Conservation (phyloP, 2,329 filamentous ascomycete genomes). For the Penicillium sp. region DNA sequence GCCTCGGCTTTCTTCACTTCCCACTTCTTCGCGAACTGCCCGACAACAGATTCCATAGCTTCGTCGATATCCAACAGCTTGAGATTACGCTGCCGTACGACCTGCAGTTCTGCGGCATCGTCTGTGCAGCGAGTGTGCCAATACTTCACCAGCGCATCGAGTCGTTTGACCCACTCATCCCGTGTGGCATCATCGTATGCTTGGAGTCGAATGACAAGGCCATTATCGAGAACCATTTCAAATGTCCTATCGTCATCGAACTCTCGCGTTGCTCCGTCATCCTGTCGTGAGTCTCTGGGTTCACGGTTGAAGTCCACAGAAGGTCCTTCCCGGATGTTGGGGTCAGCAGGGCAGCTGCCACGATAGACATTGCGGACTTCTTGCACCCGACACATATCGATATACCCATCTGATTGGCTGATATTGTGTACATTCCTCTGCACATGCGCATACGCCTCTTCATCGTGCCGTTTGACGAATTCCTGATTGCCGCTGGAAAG, state of each 20-base stretch:
- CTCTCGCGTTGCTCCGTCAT: slow-evolving; percentile 55
- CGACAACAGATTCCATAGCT: slow-evolving; percentile 63
- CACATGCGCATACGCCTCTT: slow-evolving; percentile 59
- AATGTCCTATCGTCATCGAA: slow-evolving; percentile 60
- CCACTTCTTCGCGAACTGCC: slow-evolving; percentile 67
- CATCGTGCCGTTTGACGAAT: slow-evolving; percentile 53
- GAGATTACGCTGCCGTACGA: slow-evolving; percentile 59
- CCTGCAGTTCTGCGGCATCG: slow-evolving; percentile 60
- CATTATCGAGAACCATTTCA: slow-evolving; percentile 62
- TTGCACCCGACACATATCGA: slow-evolving; percentile 59
- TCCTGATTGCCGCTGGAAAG: slow-evolving; percentile 50
- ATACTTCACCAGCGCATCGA: slow-evolving; percentile 59
- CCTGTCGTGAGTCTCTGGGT: slow-evolving; percentile 45
- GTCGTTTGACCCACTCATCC: slow-evolving; percentile 61
- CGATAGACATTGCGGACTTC: slow-evolving; percentile 57
- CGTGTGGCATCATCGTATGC: slow-evolving; percentile 58
- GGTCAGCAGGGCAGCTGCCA: slow-evolving; percentile 55
- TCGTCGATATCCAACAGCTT: slow-evolving; percentile 63
- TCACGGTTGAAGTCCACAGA: slow-evolving; percentile 58
- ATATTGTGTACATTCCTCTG: slow-evolving; percentile 60
- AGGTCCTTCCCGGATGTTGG: slow-evolving; percentile 52
- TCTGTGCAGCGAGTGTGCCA: slow-evolving; percentile 59
- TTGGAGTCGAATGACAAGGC: slow-evolving; percentile 61
- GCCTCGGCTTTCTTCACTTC: slow-evolving; percentile 64
- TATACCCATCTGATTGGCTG: slow-evolving; percentile 61